Percentiles rank a stretch among this genome's conserved stretches.
phyloP scores from a whole-genome alignment of 1,139 yeast species.

The Saccharomyces pastorianus region DNA sequence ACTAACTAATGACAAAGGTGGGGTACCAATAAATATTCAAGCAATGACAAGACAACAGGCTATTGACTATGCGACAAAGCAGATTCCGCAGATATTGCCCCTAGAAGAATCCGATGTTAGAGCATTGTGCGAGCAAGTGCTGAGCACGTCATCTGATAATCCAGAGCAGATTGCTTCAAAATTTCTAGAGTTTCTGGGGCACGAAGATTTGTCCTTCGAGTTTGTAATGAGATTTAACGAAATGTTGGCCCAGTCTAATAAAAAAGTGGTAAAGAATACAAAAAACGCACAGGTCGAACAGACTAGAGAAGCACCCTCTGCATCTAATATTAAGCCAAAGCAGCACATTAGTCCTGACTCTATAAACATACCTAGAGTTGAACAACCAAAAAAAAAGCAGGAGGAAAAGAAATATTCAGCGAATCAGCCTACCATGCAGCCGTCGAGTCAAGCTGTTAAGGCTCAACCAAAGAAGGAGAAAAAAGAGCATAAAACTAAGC shows the following conservation, averaged over 20 bases:
- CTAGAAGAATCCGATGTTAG: conserved; percentile 25
- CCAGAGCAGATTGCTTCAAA: conserved; percentile 27
- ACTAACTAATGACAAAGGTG: too few species aligned
- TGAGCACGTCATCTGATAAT: conserved; percentile 10
- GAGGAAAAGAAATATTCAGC: background rate
- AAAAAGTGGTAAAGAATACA: background rate
- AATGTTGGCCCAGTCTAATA: conserved; percentile 6
- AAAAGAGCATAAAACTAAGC: conserved; percentile 31
- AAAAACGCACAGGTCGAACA: background rate
- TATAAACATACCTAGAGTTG: background rate
- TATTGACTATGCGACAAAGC: conserved; percentile 21
- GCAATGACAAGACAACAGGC: conserved; percentile 27
- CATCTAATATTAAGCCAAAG: background rate
- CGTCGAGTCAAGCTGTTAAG: background rate
- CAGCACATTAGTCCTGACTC: background rate
- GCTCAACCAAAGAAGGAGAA: conserved; percentile 1
- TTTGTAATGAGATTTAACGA: conserved; percentile 27
- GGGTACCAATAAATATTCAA: too few species aligned
- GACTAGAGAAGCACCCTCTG: background rate
- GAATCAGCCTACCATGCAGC: background rate
- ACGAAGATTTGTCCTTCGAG: conserved; percentile 27
- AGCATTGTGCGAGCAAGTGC: conserved; percentile 24
- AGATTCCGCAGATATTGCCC: conserved; percentile 28
- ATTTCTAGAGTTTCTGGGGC: conserved; percentile 30
- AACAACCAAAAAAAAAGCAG: background rate